Evolutionary conservation across 1,139 yeast species (phyloP), one percentile per base, ranked within the genome.

Genomic region (Fermentozyma sake): DNA sequence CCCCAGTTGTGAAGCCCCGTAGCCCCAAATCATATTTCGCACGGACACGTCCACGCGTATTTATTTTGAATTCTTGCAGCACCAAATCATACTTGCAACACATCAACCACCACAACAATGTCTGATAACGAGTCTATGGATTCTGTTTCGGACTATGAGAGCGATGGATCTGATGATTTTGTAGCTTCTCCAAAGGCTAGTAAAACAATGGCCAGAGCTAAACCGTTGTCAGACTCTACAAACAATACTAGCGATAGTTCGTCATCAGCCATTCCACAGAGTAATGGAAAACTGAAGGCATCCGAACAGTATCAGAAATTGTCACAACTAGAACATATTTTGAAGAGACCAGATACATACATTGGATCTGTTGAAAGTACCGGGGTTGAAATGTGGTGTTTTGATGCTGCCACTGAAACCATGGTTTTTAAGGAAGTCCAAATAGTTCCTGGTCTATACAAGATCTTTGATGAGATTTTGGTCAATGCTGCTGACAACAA

Each of bases 401-500:
- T 68, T 48, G 86, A 86, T 50, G 75, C 74, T 14, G 75, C 68
- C 16, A 63, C 76, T 1, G 83, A 82, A 41, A 68, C 79, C 17
- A 85, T 93, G 95, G 76, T 61, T 24, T 78, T 65, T 44, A 76
- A 70, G 40, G 71, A 67, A 17, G 95, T 91, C 18, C 74, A 70
- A 24, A 83, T 87, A 41, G 97, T 91, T 10, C 98, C 99, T 4
- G 99, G 98, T 30, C 61, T 93, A 36, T 91, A 86, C 61, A 93
- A 93, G 61, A 91, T 93, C 30, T 93, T 91, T 54, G 99, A 93
- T 58, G 99, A 93, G 61, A 89, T 93, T 39, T 66, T 93, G 41
- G 99, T 93, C 31, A 93, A 93, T 55, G 98, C 99, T 3, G 99
- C 98, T 10, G 98, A 93, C 58, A 93, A 93, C 63, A 93, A 93